A percentile compares a stretch with the other conserved stretches of the same genome.
Conservation (phyloP, 2,329 filamentous ascomycete genomes). For the Rachicladosporium sp. region DNA sequence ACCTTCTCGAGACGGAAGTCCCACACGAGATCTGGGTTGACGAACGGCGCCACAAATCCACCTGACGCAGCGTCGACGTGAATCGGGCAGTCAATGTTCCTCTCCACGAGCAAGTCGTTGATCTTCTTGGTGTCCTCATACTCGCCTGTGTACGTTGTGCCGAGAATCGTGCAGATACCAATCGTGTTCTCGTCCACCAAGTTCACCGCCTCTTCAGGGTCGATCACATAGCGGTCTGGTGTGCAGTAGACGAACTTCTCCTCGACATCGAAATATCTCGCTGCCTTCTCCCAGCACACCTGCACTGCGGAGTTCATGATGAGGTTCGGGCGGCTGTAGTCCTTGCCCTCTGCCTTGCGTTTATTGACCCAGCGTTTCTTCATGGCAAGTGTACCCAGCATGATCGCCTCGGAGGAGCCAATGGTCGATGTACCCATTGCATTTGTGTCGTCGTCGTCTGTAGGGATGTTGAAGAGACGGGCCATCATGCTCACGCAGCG, state of each 20-base stretch:
- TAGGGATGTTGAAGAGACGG: slow-evolving; percentile 71
- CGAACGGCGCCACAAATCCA: slow-evolving; percentile 87
- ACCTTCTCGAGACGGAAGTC: slow-evolving; percentile 85
- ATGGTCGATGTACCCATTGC: slow-evolving; percentile 80
- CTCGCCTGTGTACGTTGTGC: slow-evolving; percentile 89
- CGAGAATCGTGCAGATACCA: slow-evolving; percentile 82
- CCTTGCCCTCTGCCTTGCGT: slow-evolving; percentile 70
- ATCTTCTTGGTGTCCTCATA: slow-evolving; percentile 90
- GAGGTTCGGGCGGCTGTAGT: slow-evolving; percentile 71
- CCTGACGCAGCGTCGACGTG: slow-evolving; percentile 90
- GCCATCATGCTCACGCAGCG: slow-evolving; percentile 68
- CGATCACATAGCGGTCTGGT: slow-evolving; percentile 49
- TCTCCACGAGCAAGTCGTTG: slow-evolving; percentile 72
- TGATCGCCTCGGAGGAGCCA: slow-evolving; percentile 80
- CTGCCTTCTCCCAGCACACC: slow-evolving; percentile 87
- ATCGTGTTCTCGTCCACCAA: slow-evolving; percentile 62
- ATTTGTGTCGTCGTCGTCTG: slow-evolving; percentile 40
- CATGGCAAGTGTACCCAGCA: slow-evolving; percentile 77
- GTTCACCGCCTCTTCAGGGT: slow-evolving; percentile 49
- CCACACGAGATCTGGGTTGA: slow-evolving; percentile 73
- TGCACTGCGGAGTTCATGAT: slow-evolving; percentile 94
- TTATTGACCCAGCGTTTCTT: slow-evolving; percentile 89
- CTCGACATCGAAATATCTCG: slow-evolving; percentile 57
- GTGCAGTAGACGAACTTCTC: slow-evolving; percentile 65
- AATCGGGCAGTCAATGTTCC: slow-evolving; percentile 67